Conservation (phyloP, 176 grass and related monocot species). For the Avena eriantha region DNA sequence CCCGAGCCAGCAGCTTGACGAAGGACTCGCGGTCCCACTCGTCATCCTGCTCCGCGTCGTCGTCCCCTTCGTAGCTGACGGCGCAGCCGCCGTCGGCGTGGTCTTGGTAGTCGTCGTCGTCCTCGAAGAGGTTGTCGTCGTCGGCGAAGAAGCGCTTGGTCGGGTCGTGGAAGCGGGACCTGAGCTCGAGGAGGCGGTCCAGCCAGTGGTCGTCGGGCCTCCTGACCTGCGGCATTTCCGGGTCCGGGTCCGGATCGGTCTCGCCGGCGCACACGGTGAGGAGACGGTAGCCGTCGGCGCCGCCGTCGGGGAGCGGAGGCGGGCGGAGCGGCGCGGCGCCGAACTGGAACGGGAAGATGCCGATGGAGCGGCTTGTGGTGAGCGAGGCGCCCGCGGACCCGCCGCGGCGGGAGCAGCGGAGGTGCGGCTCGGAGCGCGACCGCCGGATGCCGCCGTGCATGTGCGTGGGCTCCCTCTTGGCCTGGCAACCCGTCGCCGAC, state of each 20-base stretch:
- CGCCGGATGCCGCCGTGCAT: conserved; percentile 68
- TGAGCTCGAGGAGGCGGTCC: conserved; percentile 74
- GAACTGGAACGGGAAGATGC: conserved; percentile 71
- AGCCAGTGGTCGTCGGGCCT: conserved; percentile 67
- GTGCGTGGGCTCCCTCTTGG: conserved; percentile 42
- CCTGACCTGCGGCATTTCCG: conserved; percentile 26
- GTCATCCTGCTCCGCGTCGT: conserved; percentile 28
- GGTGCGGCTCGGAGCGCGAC: conserved; percentile 69
- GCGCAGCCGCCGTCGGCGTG: conserved; percentile 56
- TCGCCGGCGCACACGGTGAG: conserved; percentile 55
- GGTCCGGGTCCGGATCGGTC: conserved; percentile 27
- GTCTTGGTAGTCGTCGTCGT: conserved; percentile 18
- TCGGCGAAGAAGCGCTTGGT: conserved; percentile 42
- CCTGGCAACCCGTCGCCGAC: conserved; percentile 5
- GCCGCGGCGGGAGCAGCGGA: conserved; percentile 57
- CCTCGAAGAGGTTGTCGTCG: conserved; percentile 29
- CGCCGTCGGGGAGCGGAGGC: conserved; percentile 51
- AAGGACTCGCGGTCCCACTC: conserved; percentile 84
- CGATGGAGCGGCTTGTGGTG: conserved; percentile 74
- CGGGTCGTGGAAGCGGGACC: conserved; percentile 66
- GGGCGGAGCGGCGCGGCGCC: conserved; percentile 52
- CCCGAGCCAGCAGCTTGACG: conserved; percentile 65
- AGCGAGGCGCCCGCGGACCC: conserved; percentile 51
- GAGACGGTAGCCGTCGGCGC: conserved; percentile 49
- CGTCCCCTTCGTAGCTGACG: conserved; percentile 76